Percentiles rank a stretch among this genome's conserved stretches.
phyloP scores from a whole-genome alignment of 495 filamentous ascomycete genomes.

The Niebla homalea region DNA sequence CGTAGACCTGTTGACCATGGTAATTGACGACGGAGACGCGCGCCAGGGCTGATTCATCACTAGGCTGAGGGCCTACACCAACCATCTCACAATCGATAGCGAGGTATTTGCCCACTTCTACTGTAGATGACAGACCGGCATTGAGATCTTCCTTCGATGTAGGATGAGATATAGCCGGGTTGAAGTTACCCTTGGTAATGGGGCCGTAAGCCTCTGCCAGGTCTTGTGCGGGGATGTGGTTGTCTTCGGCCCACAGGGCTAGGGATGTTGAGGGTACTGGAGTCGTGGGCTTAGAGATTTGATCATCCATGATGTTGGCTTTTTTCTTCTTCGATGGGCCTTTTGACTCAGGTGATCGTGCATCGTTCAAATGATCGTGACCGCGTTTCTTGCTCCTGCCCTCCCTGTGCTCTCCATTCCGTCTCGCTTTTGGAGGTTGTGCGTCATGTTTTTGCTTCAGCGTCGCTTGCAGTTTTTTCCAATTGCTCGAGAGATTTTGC shows the following conservation, averaged over 20 bases:
- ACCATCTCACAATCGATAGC: conserved; percentile 98
- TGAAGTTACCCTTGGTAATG: conserved; percentile 6
- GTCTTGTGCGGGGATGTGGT: conserved; percentile 48
- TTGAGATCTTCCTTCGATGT: conserved; percentile 23
- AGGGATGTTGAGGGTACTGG: conserved; percentile 18
- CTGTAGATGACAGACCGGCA: conserved; percentile 34
- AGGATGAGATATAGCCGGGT: conserved; percentile 3
- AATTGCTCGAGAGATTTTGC: conserved; percentile 45
- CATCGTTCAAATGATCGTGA: no score
- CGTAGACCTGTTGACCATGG: conserved; percentile 79
- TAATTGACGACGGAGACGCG: conserved; percentile 83
- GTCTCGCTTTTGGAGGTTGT: neutral
- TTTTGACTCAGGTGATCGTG: no score
- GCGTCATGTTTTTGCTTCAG: conserved; percentile 31
- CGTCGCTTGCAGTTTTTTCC: conserved; percentile 59
- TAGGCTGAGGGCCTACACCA: conserved; percentile 58
- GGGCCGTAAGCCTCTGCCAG: conserved; percentile 44
- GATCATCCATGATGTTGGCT: no score
- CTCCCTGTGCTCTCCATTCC: neutral
- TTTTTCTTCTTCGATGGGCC: no score
- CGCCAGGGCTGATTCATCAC: conserved; percentile 58
- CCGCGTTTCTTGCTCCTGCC: no score
- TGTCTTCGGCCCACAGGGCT: conserved; percentile 38
- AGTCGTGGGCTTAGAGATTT: no score
- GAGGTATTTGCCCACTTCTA: conserved; percentile 69